Evolutionary conservation across 768 basidiomycete species (phyloP).

Genomic region (Boletus sp.): DNA sequence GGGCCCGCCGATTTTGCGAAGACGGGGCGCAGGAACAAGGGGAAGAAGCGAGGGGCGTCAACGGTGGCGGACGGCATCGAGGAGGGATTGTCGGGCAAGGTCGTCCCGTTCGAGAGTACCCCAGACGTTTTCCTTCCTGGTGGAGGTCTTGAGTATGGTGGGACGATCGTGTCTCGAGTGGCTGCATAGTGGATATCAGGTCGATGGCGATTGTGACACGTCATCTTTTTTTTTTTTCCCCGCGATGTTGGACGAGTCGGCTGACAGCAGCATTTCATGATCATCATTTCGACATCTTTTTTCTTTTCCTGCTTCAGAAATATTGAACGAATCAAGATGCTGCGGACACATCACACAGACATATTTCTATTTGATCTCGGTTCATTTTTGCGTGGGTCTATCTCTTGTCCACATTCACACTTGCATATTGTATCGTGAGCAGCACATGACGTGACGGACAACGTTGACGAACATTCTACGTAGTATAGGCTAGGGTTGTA

Average conservation of each 20-base stretch:
- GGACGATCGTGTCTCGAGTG: slow-evolving; percentile 36
- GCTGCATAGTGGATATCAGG: slow-evolving; percentile 18
- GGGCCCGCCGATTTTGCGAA: slow-evolving; percentile 22
- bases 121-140: slow-evolving; percentile 29
- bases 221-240: not conserved
- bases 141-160: slow-evolving; percentile 31
- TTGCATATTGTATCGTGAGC: slow-evolving; percentile 9
- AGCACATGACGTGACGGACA: slow-evolving; percentile 4
- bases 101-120: slow-evolving; percentile 35
- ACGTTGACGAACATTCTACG: not conserved
- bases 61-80: slow-evolving; percentile 13
- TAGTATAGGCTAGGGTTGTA: not conserved
- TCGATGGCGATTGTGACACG: not conserved
- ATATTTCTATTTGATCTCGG: slow-evolving; percentile 8
- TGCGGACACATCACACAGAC: slow-evolving; percentile 15
- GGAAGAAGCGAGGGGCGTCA: slow-evolving; percentile 22
- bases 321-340: not conserved
- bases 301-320: not conserved
- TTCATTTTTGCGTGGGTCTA: not conserved
- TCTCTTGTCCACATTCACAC: slow-evolving; percentile 1
- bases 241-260: not conserved
- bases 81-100: slow-evolving; percentile 23
- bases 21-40: slow-evolving; percentile 20
- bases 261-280: not conserved
- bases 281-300: not conserved